Percentiles rank a stretch among this genome's conserved stretches.
Conservation (phyloP, 2,329 filamentous ascomycete species). For the Pseudocercospora vitis region DNA sequence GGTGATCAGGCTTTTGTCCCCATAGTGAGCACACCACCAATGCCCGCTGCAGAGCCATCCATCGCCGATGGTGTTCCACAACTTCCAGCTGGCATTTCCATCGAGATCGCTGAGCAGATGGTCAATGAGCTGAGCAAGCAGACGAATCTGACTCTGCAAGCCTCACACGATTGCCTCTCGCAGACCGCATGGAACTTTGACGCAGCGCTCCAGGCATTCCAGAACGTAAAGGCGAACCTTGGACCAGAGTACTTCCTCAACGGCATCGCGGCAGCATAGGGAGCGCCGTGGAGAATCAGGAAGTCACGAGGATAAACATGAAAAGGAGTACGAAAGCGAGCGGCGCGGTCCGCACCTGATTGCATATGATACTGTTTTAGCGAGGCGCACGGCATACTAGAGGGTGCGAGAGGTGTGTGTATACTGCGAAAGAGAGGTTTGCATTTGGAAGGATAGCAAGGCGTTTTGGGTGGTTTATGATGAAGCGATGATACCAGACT, state of each 20-base stretch:
- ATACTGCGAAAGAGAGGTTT: background rate
- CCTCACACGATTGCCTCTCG: slow-evolving; percentile 76
- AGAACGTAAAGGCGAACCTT: slow-evolving; percentile 63
- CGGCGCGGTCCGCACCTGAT: background rate
- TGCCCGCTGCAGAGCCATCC: slow-evolving; percentile 19
- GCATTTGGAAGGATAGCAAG: slow-evolving; percentile 7
- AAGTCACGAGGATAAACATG: background rate
- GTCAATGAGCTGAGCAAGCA: slow-evolving; percentile 68
- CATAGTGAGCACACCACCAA: slow-evolving; percentile 40
- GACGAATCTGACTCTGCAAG: slow-evolving; percentile 78
- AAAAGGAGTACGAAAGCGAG: background rate
- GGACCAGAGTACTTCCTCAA: slow-evolving; percentile 44
- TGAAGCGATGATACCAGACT: slow-evolving; percentile 9
- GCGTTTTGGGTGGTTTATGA: slow-evolving; percentile 3
- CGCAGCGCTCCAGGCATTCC: slow-evolving; percentile 71
- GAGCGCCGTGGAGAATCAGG: background rate
- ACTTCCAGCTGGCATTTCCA: slow-evolving; percentile 32
- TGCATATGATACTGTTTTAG: slow-evolving; percentile 5
- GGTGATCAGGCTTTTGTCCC: slow-evolving; percentile 53
- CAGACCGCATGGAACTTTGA: slow-evolving; percentile 80
- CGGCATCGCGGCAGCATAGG: slow-evolving; percentile 20
- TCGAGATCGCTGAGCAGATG: slow-evolving; percentile 55
- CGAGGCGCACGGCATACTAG: slow-evolving; percentile 8
- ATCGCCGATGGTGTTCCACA: slow-evolving; percentile 22
- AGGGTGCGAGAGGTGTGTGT: background rate